Percentiles rank a stretch among this genome's conserved stretches.
phyloP scores from a whole-genome alignment of 1,284 basidiomycete genomes.

The Sporisorium reilianum region DNA sequence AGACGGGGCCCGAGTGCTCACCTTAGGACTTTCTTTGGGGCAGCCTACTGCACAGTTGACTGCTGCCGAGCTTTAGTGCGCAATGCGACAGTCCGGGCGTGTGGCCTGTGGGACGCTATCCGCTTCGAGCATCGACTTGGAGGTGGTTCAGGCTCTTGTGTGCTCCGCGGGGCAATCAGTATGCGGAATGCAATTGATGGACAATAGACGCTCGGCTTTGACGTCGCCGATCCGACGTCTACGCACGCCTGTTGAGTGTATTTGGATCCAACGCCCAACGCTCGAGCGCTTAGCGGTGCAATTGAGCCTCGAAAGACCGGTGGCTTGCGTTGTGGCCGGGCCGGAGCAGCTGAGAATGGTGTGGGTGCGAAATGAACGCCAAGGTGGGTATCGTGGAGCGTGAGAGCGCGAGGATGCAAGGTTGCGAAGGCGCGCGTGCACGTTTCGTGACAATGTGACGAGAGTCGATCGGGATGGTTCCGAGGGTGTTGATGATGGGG shows the following conservation, averaged over 20 bases:
- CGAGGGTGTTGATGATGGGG: not conserved
- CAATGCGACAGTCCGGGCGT: not conserved
- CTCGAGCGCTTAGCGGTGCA: not conserved
- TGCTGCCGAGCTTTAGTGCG: conserved; percentile 1
- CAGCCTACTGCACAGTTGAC: not conserved
- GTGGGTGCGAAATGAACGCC: not conserved
- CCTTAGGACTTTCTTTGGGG: not conserved
- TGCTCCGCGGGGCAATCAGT: not conserved
- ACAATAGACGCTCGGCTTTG: not conserved
- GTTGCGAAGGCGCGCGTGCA: not conserved
- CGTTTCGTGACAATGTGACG: not conserved
- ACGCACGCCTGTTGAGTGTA: not conserved
- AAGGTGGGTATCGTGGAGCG: not conserved
- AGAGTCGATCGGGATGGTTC: not conserved
- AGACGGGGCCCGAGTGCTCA: not conserved
- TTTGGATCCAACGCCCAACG: not conserved
- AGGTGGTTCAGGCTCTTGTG: not conserved
- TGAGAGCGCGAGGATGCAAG: not conserved
- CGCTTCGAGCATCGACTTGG: not conserved
- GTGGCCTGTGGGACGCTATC: not conserved
- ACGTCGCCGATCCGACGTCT: not conserved
- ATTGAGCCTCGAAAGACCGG: not conserved
- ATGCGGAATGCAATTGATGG: not conserved
- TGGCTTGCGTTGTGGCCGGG: too few relatives aligned
- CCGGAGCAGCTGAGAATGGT: not conserved